phyloP scores from a whole-genome alignment of 495 filamentous ascomycete species.

The Pyronema domesticum region DNA sequence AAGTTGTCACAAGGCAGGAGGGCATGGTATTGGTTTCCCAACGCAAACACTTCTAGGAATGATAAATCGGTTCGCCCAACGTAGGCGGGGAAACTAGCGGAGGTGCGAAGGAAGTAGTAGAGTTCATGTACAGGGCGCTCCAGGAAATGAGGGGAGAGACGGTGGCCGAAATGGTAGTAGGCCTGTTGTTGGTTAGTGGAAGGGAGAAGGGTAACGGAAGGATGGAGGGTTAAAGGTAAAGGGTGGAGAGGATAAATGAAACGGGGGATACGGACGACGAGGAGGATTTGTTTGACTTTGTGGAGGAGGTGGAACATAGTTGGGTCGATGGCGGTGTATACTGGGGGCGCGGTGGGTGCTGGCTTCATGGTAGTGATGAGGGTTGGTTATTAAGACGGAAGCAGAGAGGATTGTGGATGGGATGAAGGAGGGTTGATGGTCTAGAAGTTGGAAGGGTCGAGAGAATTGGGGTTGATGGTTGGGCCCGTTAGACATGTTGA shows the following conservation, averaged over 20 bases:
- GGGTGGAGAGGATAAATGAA: not conserved
- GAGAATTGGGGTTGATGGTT: too few species aligned
- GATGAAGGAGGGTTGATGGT: too few species aligned
- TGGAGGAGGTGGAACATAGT: not conserved
- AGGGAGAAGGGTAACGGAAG: not conserved
- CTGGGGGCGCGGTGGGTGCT: too few species aligned
- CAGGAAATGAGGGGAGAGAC: not conserved
- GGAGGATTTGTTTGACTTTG: not conserved
- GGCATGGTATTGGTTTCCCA: not conserved
- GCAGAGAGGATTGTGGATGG: too few species aligned
- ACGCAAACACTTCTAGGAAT: not conserved
- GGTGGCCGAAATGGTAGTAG: not conserved
- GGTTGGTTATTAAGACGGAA: too few species aligned
- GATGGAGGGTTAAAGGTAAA: not conserved
- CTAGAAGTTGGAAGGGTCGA: too few species aligned
- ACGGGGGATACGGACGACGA: not conserved
- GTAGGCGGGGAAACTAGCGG: not conserved
- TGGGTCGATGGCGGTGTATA: not conserved
- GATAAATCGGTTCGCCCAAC: not conserved
- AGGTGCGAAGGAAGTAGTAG: not conserved
- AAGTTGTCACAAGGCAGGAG: not conserved
- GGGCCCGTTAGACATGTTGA: too few species aligned
- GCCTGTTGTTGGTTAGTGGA: not conserved
- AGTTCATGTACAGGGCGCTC: not conserved
- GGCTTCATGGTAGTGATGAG: too few species aligned